These are phyloP conservation scores for Claviceps cyperi DNA, from an alignment of 2,329 filamentous ascomycete species.

Conservation along the genomic window DNA sequence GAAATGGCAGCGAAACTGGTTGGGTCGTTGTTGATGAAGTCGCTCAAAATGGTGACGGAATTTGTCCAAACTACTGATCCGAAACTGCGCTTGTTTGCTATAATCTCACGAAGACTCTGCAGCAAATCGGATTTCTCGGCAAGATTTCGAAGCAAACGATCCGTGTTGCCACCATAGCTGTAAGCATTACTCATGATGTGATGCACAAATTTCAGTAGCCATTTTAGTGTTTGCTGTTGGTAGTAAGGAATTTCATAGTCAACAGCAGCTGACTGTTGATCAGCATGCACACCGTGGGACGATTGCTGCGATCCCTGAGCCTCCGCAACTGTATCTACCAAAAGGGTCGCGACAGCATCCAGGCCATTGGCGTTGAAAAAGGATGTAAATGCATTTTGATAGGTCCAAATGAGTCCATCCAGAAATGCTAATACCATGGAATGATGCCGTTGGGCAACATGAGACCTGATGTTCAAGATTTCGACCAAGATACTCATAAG, in stretches of 20 bases:
- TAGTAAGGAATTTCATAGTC: slow-evolving; percentile 92
- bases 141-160: slow-evolving; percentile 78
- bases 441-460: slow-evolving; percentile 69
- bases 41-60: slow-evolving; percentile 78
- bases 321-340: slow-evolving; percentile 61
- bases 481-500: slow-evolving; percentile 84
- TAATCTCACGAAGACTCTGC: slow-evolving; percentile 62
- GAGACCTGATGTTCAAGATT: slow-evolving; percentile 68
- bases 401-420: slow-evolving; percentile 73
- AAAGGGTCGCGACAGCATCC: slow-evolving; percentile 77
- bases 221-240: slow-evolving; percentile 84
- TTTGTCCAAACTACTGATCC: slow-evolving; percentile 95
- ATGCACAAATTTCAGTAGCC: slow-evolving; percentile 89
- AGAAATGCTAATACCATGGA: slow-evolving; percentile 76
- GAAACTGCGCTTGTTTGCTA: slow-evolving; percentile 65
- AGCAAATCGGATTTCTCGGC: slow-evolving; percentile 86
- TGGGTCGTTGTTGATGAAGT: slow-evolving; percentile 97
- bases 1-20: slow-evolving; percentile 94
- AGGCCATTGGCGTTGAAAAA: slow-evolving; percentile 74
- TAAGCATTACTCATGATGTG: slow-evolving; percentile 78
- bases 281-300: slow-evolving; percentile 55
- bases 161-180: slow-evolving; percentile 61
- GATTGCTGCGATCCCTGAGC: slow-evolving; percentile 51
- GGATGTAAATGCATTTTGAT: slow-evolving; percentile 70
- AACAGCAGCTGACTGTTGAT: slow-evolving; percentile 62